Evolutionary conservation across 2,329 filamentous ascomycete genomes (phyloP), one percentile per base, ranked within the genome.

Genomic region (Colletotrichum nymphaeae): DNA sequence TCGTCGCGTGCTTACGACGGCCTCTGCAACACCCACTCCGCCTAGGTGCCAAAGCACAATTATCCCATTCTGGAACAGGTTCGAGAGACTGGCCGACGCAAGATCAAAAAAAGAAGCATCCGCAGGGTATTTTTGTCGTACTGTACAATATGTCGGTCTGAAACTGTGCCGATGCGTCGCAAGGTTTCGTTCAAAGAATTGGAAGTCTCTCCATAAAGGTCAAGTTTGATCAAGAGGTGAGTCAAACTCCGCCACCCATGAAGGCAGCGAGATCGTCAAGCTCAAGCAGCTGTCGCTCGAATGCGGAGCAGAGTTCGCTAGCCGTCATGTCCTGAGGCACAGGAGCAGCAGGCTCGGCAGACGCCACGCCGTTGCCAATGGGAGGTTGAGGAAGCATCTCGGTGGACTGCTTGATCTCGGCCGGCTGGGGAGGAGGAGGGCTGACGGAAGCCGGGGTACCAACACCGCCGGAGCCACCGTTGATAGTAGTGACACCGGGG

Each of bases 181-280:
- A n/a, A 24, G 26, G 22, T 46, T 69, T 64, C 28, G 26, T 62
- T 24, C 12, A 56, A 19, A 26, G 22, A 28, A 56, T 5, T n/a
- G 62, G 52, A 37, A 55, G 46, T 22, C 9, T 53, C 28, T 26
- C 24, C 46, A 19, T 30, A 1, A 14, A 30, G 16, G 52, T 22
- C 14, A 60, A 67, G 22, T 22, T 53, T 35, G 24, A 55, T 65
- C 63, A 37, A 65, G 63, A 65, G 52, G 63, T 65, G 63, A 67
- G 49, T 67, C 63, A 91, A 74, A 91, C 89, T 73, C 89, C 89
- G 24, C 89, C 89, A 24, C 89, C 89, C 89, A 91, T 91, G 67
- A 91, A 91, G 3, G 89, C 89, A 37, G 89, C 89, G 12, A 91
- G 85, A 76, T 91, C 89, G 74, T 91, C 89, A 7, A 91, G 83